Evolutionary conservation across 768 basidiomycete genomes (phyloP), one percentile per base, ranked within the genome.

Genomic region (Suillus americanus): DNA sequence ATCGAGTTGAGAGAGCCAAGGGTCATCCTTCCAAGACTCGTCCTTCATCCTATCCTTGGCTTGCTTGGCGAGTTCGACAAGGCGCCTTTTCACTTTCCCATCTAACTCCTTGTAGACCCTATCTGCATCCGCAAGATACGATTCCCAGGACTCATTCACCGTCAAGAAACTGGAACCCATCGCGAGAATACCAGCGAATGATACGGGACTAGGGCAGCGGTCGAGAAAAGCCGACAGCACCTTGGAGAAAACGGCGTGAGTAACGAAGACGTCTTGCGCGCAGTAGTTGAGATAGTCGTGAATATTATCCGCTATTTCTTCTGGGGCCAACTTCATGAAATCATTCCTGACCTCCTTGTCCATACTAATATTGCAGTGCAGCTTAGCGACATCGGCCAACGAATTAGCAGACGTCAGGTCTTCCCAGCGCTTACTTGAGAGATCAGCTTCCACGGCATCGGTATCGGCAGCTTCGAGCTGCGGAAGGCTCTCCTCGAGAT

Each of bases 141-240:
- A 78, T 66, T 95, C 88, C 97, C 97, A 99, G 61, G 85, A 82
- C 69, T 94, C 82, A 73, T 99, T 92, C 59, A 99, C 95, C 1
- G 94, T 89, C 48, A 99, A 80, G 71, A 98, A 93, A 60, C 92
- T 89, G 18, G 90, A 93, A 1, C 94, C 92, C 97, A 99, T 99
- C 3, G 87, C 87, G 51, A 96, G 78, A 33, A 95, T 84, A 6
- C 97, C 96, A 1, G 95, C 89, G 73, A 98, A 98, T 1, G 93
- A 91, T 2, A 93, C 95, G 0, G 96, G 97, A 73, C 90, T 92
- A 0, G 96, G 95, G 75, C 96, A 99, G 5, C 86, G 87, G 35
- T 81, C 73, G 51, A 95, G 81, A 73, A 97, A 99, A 0, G 86
- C 81, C 0, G 96, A 95, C 8, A 97, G 83, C 33, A 91, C 89